Conservation (phyloP, 805 yeast genomes). For the Nakazawaea wyomingensis region DNA sequence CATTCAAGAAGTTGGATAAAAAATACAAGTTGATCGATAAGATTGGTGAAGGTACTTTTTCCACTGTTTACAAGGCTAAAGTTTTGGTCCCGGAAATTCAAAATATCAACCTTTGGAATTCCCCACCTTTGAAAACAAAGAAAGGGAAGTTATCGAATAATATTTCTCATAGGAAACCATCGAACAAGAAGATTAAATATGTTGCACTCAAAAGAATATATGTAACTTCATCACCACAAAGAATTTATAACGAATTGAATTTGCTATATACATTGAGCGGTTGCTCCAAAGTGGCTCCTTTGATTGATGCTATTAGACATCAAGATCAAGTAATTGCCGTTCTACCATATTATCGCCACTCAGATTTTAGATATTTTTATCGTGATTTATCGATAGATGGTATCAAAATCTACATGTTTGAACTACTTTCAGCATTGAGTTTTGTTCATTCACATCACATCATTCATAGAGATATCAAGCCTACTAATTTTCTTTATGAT, state of each 20-base stretch:
- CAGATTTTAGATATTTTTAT: conserved; percentile 84
- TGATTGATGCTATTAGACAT: conserved; percentile 79
- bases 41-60: conserved; percentile 83
- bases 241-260: conserved; percentile 85
- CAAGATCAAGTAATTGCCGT: conserved; percentile 94
- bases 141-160: neutral
- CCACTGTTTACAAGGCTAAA: conserved; percentile 62
- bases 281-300: conserved; percentile 74
- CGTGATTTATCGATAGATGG: conserved; percentile 76
- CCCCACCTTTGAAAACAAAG: conserved; percentile 22
- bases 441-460: conserved; percentile 75
- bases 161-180: conserved; percentile 16
- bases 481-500: conserved; percentile 66
- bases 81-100: conserved; percentile 27
- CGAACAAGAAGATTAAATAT: conserved; percentile 29
- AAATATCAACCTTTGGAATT: conserved; percentile 19
- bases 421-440: conserved; percentile 68
- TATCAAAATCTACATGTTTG: conserved; percentile 74
- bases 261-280: conserved; percentile 66
- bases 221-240: conserved; percentile 89
- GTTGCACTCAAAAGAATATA: conserved; percentile 93
- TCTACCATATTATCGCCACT: conserved; percentile 84
- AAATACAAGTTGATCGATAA: conserved; percentile 37
- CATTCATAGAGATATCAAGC: conserved; percentile 89
- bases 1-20: conserved; percentile 26